Evolutionary conservation across 768 basidiomycete species (phyloP).

Genomic region (Phlebiopsis flavidoalba): DNA sequence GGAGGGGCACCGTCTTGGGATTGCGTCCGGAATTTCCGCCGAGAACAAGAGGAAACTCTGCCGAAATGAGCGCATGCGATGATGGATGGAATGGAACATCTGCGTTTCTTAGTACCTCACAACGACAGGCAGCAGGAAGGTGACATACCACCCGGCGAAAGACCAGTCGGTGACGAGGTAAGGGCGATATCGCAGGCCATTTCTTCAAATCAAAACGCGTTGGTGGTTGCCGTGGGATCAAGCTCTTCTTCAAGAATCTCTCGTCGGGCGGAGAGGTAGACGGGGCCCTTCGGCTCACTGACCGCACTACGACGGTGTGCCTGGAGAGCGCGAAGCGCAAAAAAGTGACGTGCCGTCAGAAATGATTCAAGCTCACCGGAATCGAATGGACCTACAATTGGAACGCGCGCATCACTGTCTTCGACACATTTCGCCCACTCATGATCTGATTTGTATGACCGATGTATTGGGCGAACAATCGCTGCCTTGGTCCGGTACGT

Average conservation of each 20-base stretch:
- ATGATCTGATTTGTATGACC: slow-evolving; percentile 55
- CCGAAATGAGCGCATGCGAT: slow-evolving; percentile 40
- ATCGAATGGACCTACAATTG: slow-evolving; percentile 46
- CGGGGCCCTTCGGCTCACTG: slow-evolving; percentile 69
- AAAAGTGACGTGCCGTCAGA: not conserved
- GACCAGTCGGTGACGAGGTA: slow-evolving; percentile 41
- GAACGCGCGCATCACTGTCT: slow-evolving; percentile 50
- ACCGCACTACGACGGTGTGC: slow-evolving; percentile 53
- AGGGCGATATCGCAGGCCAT: slow-evolving; percentile 55
- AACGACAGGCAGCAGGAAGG: not conserved
- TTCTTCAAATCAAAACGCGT: slow-evolving; percentile 24
- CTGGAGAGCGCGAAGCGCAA: too few species aligned
- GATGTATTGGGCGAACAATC: slow-evolving; percentile 76
- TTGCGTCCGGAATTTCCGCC: slow-evolving; percentile 61
- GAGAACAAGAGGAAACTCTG: slow-evolving; percentile 56
- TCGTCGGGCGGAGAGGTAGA: slow-evolving; percentile 70
- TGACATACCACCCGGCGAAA: slow-evolving; percentile 34
- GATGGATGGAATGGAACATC: slow-evolving; percentile 31
- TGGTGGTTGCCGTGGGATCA: slow-evolving; percentile 30
- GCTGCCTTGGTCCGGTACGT: slow-evolving; percentile 66
- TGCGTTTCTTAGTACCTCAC: slow-evolving; percentile 7
- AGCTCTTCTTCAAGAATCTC: slow-evolving; percentile 67
- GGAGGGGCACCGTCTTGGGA: slow-evolving; percentile 36
- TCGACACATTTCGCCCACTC: slow-evolving; percentile 46
- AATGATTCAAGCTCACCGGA: not conserved